Conservation (phyloP, 2,329 filamentous ascomycete genomes). For the Coniella lustricola region DNA sequence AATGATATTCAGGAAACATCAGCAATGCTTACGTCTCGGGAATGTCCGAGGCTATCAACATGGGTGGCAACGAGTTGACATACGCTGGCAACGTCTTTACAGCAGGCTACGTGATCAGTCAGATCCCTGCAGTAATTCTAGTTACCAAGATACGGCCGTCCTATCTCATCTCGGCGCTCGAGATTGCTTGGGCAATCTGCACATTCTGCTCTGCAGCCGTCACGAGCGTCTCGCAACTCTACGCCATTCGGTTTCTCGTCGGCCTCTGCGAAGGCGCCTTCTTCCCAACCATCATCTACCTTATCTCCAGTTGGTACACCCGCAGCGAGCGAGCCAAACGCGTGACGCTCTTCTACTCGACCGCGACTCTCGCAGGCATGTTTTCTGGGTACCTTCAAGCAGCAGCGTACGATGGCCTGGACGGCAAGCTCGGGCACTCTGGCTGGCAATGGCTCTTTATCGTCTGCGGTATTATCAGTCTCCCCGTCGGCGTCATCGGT, state of each 20-base stretch:
- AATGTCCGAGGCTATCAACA: conserved; percentile 14
- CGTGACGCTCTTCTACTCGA: conserved; percentile 14
- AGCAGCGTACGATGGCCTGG: conserved; percentile 41
- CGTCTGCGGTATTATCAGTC: conserved; percentile 26
- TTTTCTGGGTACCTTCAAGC: conserved; percentile 44
- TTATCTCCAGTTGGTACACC: conserved; percentile 15
- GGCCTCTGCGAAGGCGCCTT: conserved; percentile 13
- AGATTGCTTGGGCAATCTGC: conserved; percentile 13
- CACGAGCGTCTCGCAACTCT: conserved; percentile 13
- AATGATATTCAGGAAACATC: conserved; percentile 1
- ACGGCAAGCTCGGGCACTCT: conserved; percentile 36
- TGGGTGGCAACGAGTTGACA: conserved; percentile 12
- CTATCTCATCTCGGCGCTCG: conserved; percentile 12
- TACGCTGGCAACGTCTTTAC: conserved; percentile 13
- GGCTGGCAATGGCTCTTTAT: conserved; percentile 46
- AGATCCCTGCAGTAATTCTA: conserved; percentile 13
- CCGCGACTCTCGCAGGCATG: conserved; percentile 33
- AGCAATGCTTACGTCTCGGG: conserved; percentile 16
- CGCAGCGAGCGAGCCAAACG: conserved; percentile 12
- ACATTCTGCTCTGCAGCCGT: conserved; percentile 15
- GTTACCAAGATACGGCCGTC: conserved; percentile 11
- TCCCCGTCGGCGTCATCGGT: conserved; percentile 17
- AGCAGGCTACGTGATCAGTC: conserved; percentile 13
- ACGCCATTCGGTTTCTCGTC: conserved; percentile 12
- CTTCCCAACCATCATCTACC: conserved; percentile 17